Evolutionary conservation across 345 rosid species (phyloP), one percentile per base, ranked within the genome.

Genomic region (Syzygium jambos): DNA sequence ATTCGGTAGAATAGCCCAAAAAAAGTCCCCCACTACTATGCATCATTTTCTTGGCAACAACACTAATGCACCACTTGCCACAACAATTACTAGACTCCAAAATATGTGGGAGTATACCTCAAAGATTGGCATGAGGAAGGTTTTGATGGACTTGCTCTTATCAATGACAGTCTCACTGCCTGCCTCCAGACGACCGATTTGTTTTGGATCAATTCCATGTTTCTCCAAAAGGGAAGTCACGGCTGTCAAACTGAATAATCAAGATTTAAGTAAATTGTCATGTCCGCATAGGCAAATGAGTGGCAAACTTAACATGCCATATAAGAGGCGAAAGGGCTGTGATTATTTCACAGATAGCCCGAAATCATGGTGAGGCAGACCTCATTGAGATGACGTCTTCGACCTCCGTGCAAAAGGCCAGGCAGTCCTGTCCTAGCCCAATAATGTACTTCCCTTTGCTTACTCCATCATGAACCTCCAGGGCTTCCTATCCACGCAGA

Each of bases 311-410:
- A 17, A 9, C 61, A 29, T 56, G 38, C 43, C 41, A 82, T 11
- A 19, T 5, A 63, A 52, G 57, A 53, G 59, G 51, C 59, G 9
- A 83, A 52, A 84, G 85, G 53, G 53, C 5, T 17, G 85, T n/a
- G 27, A 52, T 51, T 4, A 30, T 30, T 34, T 19, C 43, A 65
- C 78, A 65, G 43, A 30, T 30, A 65, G 78, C 78, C 78, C 78
- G 17, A 65, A 8, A 30, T 16, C 43, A 4, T 30, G 46, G 46
- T 43, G 78, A 65, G 43, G 6, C 78, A 30, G 82, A 95, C 99
- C 99, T 95, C 99, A 98, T 96, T 19, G 99, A 98, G 90, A 98
- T 93, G 57, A 98, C 99, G 94, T 98, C 99, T 92, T 98, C 99
- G 86, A 98, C 95, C 90, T 98, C 99, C 9, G 98, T 91, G 89